A percentile compares a stretch with the other conserved stretches of the same genome.
Evolutionary conservation across 352 stramenopile genomes (phyloP).

Genomic region (Pythium vanterpoolii): DNA sequence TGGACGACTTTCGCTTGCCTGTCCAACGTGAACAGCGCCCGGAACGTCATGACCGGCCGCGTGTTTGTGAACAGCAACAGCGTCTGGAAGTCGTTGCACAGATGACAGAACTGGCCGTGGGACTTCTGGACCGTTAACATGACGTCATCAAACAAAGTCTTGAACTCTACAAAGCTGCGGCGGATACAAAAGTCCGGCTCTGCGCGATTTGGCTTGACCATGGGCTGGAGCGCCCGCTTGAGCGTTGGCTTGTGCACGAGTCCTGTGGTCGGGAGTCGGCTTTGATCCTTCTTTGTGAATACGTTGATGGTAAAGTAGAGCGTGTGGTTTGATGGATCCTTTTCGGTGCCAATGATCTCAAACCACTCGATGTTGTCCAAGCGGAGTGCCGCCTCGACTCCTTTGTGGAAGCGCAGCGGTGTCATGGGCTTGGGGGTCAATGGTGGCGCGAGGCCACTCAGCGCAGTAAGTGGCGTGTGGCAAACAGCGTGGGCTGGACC

Average conservation of each 20-base stretch:
- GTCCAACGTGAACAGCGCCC: background rate
- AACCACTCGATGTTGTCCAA: slow-evolving; percentile 10
- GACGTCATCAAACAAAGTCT: background rate
- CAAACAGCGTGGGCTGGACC: background rate
- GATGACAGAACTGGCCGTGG: slow-evolving; percentile 1
- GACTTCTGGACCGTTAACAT: background rate
- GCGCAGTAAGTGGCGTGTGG: background rate
- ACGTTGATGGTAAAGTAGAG: slow-evolving; percentile 11
- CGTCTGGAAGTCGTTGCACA: slow-evolving; percentile 12
- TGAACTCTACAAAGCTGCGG: slow-evolving; percentile 11
- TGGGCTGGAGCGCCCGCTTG: background rate
- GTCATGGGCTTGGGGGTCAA: slow-evolving; percentile 1
- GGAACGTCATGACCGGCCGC: background rate
- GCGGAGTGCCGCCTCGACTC: slow-evolving; percentile 1
- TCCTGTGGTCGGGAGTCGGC: slow-evolving; percentile 1
- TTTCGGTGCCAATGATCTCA: background rate
- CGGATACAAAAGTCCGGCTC: background rate
- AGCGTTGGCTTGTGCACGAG: background rate
- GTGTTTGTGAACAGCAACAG: slow-evolving; percentile 1
- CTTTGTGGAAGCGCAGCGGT: slow-evolving; percentile 5
- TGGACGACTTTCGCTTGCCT: background rate
- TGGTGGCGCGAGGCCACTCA: background rate
- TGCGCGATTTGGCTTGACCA: slow-evolving; percentile 2
- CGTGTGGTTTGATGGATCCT: background rate
- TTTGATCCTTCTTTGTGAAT: slow-evolving; percentile 5